Evolutionary conservation across 345 rosid genomes (phyloP), one percentile per base, ranked within the genome.

Genomic region (Bruguiera parviflora): DNA sequence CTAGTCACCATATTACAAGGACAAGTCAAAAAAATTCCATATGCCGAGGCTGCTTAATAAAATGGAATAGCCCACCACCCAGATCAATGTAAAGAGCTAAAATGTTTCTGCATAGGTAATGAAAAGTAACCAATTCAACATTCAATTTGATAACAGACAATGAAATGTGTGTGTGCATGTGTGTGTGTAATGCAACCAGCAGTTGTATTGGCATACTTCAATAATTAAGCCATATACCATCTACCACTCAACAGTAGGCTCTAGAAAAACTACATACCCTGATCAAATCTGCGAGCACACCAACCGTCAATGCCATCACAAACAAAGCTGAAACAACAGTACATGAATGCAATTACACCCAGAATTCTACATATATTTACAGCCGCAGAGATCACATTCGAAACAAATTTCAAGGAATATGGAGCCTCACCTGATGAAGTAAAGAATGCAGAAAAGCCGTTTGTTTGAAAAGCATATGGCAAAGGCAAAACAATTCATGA

Each of bases 261-360:
- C 21, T 19, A 7, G 16, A 75, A 53, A 39, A 33, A 51, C 27
- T 6, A 7, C 70, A 66, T 69, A 90, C 97, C 95, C 88, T 94
- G 98, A 75, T 94, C 88, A 78, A 91, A 91, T 81, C 85, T 94
- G 61, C 97, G 96, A 64, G 98, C 97, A 70, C 91, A 88, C 96
- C 97, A 92, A 55, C 96, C 97, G 77, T 95, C 99, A 43, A 91
- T 73, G 47, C 87, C 97, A 72, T 94, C 98, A 71, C 96, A 94
- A 22, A 89, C 91, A 73, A 94, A 92, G 83, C 97, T 94, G 90
- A 75, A 82, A 78, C 33, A 20, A 46, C 43, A 66, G 31, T 28
- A 51, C 11, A 22, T n/a, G 43, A 71, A 65, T 27, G 61, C 58
- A 20, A 66, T 70, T 58, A 68, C 35, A 75, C 27, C 53, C 53